phyloP scores from a whole-genome alignment of 1,139 yeast genomes.

The Pneumocystis jirovecii region DNA sequence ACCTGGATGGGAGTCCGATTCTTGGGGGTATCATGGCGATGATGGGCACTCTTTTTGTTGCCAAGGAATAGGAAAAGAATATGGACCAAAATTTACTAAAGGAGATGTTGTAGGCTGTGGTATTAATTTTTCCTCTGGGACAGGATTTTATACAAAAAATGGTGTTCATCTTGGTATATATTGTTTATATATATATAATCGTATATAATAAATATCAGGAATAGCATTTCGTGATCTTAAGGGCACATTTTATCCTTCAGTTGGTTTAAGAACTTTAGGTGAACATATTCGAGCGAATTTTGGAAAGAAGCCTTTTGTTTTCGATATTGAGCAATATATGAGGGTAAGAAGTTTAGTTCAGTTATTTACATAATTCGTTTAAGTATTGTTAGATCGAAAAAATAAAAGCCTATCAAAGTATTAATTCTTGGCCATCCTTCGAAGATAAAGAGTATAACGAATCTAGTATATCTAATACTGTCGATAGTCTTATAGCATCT shows the following conservation, averaged over 20 bases:
- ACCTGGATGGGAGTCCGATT: slow-evolving; percentile 35
- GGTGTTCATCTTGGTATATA: background rate
- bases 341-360: slow-evolving; percentile 16
- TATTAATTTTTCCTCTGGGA: slow-evolving; percentile 47
- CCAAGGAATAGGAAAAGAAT: slow-evolving; percentile 28
- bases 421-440: slow-evolving; percentile 6
- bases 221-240: slow-evolving; percentile 36
- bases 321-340: slow-evolving; percentile 56
- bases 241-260: slow-evolving; percentile 31
- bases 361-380: slow-evolving; percentile 25
- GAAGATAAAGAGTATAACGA: background rate
- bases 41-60: slow-evolving; percentile 39
- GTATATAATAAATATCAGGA: slow-evolving; percentile 26
- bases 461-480: slow-evolving; percentile 4
- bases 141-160: slow-evolving; percentile 54
- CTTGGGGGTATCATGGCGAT: slow-evolving; percentile 46
- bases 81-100: slow-evolving; percentile 35
- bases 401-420: slow-evolving; percentile 5
- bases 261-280: slow-evolving; percentile 35
- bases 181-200: background rate
- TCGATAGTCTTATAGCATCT: slow-evolving; percentile 36
- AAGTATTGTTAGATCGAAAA: slow-evolving; percentile 16
- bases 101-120: slow-evolving; percentile 77
- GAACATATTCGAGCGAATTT: slow-evolving; percentile 50
- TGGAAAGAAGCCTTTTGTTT: slow-evolving; percentile 51